Base-by-base conservation (phyloP, 192 early-diverging fungal species). In the Pilobolus umbonatus region DNA sequence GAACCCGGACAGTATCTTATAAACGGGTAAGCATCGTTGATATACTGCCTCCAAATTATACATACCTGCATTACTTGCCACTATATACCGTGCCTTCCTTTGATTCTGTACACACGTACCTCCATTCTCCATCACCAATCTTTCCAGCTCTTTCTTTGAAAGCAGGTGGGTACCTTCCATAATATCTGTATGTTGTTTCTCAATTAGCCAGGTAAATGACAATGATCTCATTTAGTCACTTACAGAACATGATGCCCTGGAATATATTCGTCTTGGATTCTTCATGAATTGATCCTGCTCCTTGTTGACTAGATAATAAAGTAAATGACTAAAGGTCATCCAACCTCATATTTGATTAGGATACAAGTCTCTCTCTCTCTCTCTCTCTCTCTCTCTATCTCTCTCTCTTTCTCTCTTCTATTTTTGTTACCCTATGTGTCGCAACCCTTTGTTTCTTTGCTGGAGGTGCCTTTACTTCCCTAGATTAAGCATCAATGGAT, bases 101-200 rank as follows among this genome's bases (percentile, higher is more conserved):
- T 83, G 69, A 36, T 80, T 83, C 58, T 90, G 86, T 6, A 79
- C 73, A 34, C 75, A 78, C 2, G 58, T 75, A 0, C 87, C 90
- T 10, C 88, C 89, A 49, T 84, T 75, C 36, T 76, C 64, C 39
- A 77, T 64, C 54, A 91, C 75, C 43, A 75, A 39, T 7, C 61
- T 58, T 52, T 90, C 87, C n/a, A 91, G 54, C 11, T 75, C 73
- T 17, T 55, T 48, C 49, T 88, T 90, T 40, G 60, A 48, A 24
- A 73, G 60, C 10, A 50, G 19, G 7, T 73, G 46, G 44, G 76
- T 75, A 0, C 74, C 75, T 30, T 69, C 56, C 26, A 74, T 53
- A 2, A 76, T 71, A 52, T 61, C 73, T 58, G 56, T 11, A 24
- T 45, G 6, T 7, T 25, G 22, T 26, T 40, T 32, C 12, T n/a